phyloP scores from a whole-genome alignment of 192 early-diverging fungal genomes.

The Endogone sp. region DNA sequence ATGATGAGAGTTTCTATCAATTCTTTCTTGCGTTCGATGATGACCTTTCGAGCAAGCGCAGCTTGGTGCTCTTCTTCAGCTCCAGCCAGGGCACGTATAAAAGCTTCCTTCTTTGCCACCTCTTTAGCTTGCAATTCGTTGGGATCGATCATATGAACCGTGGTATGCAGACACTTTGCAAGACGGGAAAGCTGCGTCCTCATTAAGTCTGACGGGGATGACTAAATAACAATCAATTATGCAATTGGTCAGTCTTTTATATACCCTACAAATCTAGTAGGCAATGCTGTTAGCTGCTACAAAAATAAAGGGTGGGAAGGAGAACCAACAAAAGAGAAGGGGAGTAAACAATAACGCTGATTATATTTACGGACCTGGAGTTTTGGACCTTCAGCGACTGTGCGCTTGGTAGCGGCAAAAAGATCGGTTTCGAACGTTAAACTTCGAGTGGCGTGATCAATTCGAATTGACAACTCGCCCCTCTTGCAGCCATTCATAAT shows the following conservation, averaged over 20 bases:
- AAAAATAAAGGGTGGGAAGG: not conserved
- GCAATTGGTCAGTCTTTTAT: no score
- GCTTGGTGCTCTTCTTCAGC: constrained; percentile 81
- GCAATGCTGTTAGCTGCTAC: no score
- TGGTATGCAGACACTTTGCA: constrained; percentile 80
- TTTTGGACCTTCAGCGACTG: constrained; percentile 77
- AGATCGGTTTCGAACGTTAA: constrained; percentile 93
- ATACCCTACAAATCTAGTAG: no score
- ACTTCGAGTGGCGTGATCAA: constrained; percentile 88
- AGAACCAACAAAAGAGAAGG: not conserved
- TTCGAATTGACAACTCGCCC: constrained; percentile 91
- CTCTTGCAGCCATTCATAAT: constrained; percentile 97
- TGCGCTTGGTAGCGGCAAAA: constrained; percentile 71
- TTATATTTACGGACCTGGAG: constrained; percentile 38
- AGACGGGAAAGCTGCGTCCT: constrained; percentile 86
- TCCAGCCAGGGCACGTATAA: constrained; percentile 66
- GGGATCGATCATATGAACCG: constrained; percentile 83
- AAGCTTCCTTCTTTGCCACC: constrained; percentile 58
- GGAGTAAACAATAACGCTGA: not conserved
- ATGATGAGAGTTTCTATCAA: constrained; percentile 67
- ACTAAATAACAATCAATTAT: constrained; percentile 14
- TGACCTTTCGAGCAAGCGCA: constrained; percentile 69
- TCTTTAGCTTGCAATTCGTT: constrained; percentile 59
- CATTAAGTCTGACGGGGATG: constrained; percentile 87
- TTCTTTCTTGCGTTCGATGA: constrained; percentile 87